Evolutionary conservation across 352 stramenopile species (phyloP).

Genomic region (Phytopythium helicoides): DNA sequence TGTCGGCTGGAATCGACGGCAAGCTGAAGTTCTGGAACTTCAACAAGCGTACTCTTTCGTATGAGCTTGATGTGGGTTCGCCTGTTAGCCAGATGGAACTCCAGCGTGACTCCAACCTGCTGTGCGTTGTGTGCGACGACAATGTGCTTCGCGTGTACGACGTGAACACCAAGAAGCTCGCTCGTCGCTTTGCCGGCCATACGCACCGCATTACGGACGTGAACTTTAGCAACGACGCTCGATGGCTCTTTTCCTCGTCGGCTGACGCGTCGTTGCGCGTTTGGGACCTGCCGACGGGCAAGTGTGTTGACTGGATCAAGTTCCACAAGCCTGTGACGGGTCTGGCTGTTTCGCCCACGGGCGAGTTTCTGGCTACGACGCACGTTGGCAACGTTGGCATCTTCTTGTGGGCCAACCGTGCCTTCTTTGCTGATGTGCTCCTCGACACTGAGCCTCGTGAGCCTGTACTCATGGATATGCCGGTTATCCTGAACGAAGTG

Average conservation of each 20-base stretch:
- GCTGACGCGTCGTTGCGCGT: slow-evolving; percentile 89
- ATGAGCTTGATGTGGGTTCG: slow-evolving; percentile 70
- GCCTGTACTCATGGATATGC: slow-evolving; percentile 91
- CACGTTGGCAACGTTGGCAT: slow-evolving; percentile 91
- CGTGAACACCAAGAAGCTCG: slow-evolving; percentile 81
- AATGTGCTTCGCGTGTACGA: slow-evolving; percentile 87
- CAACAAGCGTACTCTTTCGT: slow-evolving; percentile 58
- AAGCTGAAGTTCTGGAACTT: slow-evolving; percentile 92
- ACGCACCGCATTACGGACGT: slow-evolving; percentile 86
- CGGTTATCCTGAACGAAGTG: slow-evolving; percentile 83
- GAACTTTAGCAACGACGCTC: slow-evolving; percentile 86
- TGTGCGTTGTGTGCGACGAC: slow-evolving; percentile 89
- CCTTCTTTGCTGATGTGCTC: slow-evolving; percentile 92
- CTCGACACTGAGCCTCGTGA: slow-evolving; percentile 66
- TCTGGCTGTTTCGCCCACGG: slow-evolving; percentile 91
- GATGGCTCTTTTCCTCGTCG: slow-evolving; percentile 86
- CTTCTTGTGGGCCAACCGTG: slow-evolving; percentile 94
- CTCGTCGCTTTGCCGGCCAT: slow-evolving; percentile 85
- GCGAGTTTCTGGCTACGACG: slow-evolving; percentile 95
- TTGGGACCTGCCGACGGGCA: slow-evolving; percentile 94
- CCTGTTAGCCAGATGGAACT: slow-evolving; percentile 80
- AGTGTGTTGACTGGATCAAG: slow-evolving; percentile 94
- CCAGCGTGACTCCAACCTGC: slow-evolving; percentile 85
- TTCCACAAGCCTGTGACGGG: slow-evolving; percentile 92
- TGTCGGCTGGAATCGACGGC: slow-evolving; percentile 86